phyloP scores from a whole-genome alignment of 2,329 filamentous ascomycete genomes.

The Cladosporium sp. region DNA sequence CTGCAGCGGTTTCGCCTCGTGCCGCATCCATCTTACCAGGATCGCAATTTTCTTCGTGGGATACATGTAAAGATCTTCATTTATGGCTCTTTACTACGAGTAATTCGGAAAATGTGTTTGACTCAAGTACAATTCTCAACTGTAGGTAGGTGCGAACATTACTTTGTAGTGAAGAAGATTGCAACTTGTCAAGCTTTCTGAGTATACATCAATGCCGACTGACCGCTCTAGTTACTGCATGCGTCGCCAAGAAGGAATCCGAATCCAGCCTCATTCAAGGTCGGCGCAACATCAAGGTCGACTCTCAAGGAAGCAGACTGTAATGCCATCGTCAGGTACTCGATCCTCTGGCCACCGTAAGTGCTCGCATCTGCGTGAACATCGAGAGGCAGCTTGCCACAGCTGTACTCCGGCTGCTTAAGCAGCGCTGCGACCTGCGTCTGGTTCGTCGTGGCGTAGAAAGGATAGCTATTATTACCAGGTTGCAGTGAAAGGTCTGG shows the following conservation, averaged over 20 bases:
- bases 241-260: conserved; percentile 2
- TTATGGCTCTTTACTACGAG: too few species aligned
- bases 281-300: not conserved
- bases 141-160: too few species aligned
- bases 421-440: conserved; percentile 44
- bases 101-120: too few species aligned
- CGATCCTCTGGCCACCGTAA: conserved; percentile 11
- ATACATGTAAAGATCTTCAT: too few species aligned
- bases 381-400: conserved; percentile 50
- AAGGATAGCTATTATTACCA: conserved; percentile 57
- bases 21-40: too few species aligned
- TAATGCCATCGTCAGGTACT: conserved; percentile 19
- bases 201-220: not conserved
- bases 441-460: conserved; percentile 58
- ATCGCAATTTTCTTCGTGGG: too few species aligned
- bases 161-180: too few species aligned
- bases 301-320: not conserved
- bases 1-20: too few species aligned
- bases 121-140: too few species aligned
- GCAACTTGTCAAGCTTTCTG: not conserved
- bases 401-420: conserved; percentile 51
- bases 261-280: not conserved
- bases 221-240: not conserved
- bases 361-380: conserved; percentile 1
- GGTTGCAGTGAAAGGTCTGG: conserved; percentile 60